A percentile compares a stretch with the other conserved stretches of the same genome.
phyloP scores from a whole-genome alignment of 2,329 filamentous ascomycete genomes.

The Hypoxylon sp. region DNA sequence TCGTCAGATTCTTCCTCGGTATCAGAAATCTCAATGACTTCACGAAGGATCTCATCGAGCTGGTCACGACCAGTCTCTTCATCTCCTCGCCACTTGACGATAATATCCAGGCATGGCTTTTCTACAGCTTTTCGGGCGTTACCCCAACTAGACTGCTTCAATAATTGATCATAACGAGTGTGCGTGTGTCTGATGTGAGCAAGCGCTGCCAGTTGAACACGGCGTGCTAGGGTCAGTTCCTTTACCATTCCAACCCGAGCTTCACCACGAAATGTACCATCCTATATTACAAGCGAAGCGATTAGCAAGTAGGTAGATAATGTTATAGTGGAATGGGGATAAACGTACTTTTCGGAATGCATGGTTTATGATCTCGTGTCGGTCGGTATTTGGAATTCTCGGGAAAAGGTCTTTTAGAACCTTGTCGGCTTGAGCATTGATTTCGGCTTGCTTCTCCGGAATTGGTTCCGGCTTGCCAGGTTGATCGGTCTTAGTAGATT shows the following conservation, averaged over 20 bases:
- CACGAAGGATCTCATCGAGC: slow-evolving; percentile 71
- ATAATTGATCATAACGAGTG: slow-evolving; percentile 69
- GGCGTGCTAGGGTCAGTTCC: slow-evolving; percentile 65
- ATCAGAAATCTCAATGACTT: slow-evolving; percentile 73
- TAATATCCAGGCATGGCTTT: slow-evolving; percentile 67
- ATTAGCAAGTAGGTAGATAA: no score
- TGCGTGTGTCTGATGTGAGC: slow-evolving; percentile 74
- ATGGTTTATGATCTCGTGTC: slow-evolving; percentile 68
- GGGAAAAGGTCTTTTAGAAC: slow-evolving; percentile 71
- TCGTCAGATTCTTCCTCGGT: slow-evolving; percentile 57
- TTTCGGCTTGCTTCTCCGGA: slow-evolving; percentile 65
- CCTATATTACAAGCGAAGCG: slow-evolving; percentile 53
- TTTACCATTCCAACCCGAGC: slow-evolving; percentile 65
- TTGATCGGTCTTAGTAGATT: slow-evolving; percentile 38
- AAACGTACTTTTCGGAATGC: slow-evolving; percentile 67
- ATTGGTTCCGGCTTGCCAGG: slow-evolving; percentile 63
- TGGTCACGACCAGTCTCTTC: slow-evolving; percentile 74
- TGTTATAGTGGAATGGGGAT: no score
- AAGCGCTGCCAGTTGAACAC: slow-evolving; percentile 71
- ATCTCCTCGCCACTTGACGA: slow-evolving; percentile 77
- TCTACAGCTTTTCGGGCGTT: slow-evolving; percentile 70
- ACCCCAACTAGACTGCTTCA: slow-evolving; percentile 65
- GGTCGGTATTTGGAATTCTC: slow-evolving; percentile 70
- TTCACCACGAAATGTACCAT: slow-evolving; percentile 60
- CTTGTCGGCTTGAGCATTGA: slow-evolving; percentile 68